Percentiles rank a stretch among this genome's conserved stretches.
Conservation (phyloP, 805 yeast genomes). For the Yamadazyma phyllophila region DNA sequence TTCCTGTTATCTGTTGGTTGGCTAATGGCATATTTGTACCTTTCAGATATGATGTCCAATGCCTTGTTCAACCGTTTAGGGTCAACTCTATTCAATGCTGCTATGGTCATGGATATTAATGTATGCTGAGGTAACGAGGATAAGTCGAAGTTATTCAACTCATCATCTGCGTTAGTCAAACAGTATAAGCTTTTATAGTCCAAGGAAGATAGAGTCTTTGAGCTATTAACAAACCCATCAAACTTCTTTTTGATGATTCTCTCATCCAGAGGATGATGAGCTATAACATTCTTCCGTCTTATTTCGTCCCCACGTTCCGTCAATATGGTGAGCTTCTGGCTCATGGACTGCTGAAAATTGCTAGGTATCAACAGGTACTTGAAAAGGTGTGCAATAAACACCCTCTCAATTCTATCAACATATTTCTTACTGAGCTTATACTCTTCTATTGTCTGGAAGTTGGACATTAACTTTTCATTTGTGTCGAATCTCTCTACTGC, state of each 20-base stretch:
- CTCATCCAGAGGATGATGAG: constrained; percentile 26
- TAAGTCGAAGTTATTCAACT: constrained; percentile 67
- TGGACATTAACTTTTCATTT: constrained; percentile 52
- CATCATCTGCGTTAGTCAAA: constrained; percentile 59
- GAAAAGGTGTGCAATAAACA: constrained; percentile 37
- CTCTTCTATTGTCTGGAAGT: constrained; percentile 40
- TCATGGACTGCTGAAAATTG: constrained; percentile 26
- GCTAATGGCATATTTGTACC: constrained; percentile 49
- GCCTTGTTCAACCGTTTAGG: constrained; percentile 58
- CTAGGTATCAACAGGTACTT: constrained; percentile 36
- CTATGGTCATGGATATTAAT: constrained; percentile 61
- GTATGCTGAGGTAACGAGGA: constrained; percentile 63
- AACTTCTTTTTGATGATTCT: constrained; percentile 36
- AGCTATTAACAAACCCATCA: constrained; percentile 39
- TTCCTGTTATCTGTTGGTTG: constrained; percentile 4
- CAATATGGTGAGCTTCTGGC: constrained; percentile 28
- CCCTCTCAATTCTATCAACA: constrained; percentile 57
- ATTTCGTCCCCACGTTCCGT: constrained; percentile 40
- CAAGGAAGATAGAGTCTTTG: constrained; percentile 25
- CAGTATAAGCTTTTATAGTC: constrained; percentile 65
- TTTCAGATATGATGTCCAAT: constrained; percentile 61
- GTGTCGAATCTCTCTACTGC: constrained; percentile 62
- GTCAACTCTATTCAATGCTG: constrained; percentile 59
- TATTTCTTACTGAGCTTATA: constrained; percentile 60
- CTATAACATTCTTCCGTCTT: constrained; percentile 37